Evolutionary conservation across 106 monocot genomes (phyloP).

Genomic region (Narthecium ossifragum): DNA sequence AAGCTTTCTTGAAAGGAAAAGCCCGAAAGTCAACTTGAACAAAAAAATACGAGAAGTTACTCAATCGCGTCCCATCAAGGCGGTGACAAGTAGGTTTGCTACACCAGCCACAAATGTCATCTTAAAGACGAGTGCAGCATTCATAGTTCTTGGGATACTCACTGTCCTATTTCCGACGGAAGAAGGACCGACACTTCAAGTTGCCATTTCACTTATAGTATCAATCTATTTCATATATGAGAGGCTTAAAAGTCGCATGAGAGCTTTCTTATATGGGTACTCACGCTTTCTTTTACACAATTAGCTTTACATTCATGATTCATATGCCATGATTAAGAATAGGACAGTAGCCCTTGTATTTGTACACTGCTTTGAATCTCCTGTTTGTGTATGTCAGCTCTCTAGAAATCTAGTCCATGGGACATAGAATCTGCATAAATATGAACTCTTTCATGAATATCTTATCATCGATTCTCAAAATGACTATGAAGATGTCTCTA

Average conservation of each 20-base stretch:
- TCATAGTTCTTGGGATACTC: slow-evolving; percentile 63
- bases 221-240: slow-evolving; percentile 78
- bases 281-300: slow-evolving; percentile 12
- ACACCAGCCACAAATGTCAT: slow-evolving; percentile 51
- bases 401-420: no score
- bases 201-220: slow-evolving; percentile 71
- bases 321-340: no score
- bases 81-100: slow-evolving; percentile 76
- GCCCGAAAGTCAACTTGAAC: slow-evolving; percentile 78
- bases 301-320: background rate
- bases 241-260: slow-evolving; percentile 50
- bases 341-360: no score
- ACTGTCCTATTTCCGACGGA: slow-evolving; percentile 90
- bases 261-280: slow-evolving; percentile 84
- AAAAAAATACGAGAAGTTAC: slow-evolving; percentile 75
- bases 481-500: no score
- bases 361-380: no score
- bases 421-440: no score
- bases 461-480: no score
- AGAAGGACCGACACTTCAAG: slow-evolving; percentile 98
- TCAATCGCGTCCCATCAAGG: slow-evolving; percentile 61
- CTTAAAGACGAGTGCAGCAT: slow-evolving; percentile 63
- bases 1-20: slow-evolving; percentile 75
- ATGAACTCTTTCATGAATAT: no score
- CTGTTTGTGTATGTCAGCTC: no score